These are phyloP conservation scores for Leishmania martiniquensis DNA, from an alignment of 208 protist genomes.

Conservation along the genomic window DNA sequence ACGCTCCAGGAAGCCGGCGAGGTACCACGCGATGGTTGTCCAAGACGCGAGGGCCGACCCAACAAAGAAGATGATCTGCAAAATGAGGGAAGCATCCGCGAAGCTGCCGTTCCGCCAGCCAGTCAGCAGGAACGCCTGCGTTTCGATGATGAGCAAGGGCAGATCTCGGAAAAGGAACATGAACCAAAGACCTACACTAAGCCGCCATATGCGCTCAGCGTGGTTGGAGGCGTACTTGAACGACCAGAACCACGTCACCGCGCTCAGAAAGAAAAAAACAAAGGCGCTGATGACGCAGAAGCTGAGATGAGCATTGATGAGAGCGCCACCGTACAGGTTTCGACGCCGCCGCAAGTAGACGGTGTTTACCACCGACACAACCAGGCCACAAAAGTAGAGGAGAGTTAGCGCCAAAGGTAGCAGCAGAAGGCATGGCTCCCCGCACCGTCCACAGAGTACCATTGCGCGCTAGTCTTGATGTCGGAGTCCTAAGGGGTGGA, in stretches of 20 bases:
- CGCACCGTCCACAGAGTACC: too few species aligned
- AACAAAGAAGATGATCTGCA: constrained; percentile 55
- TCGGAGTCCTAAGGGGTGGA: too few species aligned
- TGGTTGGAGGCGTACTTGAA: constrained; percentile 51
- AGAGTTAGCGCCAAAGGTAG: constrained; percentile 48
- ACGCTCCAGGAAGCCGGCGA: constrained; percentile 46
- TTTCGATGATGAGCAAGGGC: constrained; percentile 55
- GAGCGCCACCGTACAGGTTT: constrained; percentile 22
- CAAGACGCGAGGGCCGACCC: constrained; percentile 43
- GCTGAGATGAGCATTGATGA: constrained; percentile 49
- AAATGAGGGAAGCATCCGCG: constrained; percentile 48
- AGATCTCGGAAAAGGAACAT: constrained; percentile 61
- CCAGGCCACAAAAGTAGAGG: constrained; percentile 40
- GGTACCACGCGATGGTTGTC: constrained; percentile 50
- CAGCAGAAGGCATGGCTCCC: too few species aligned
- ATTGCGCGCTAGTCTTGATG: too few species aligned
- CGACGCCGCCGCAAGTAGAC: constrained; percentile 46
- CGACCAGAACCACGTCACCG: constrained; percentile 61
- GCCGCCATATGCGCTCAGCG: constrained; percentile 37
- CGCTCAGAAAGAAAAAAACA: constrained; percentile 51
- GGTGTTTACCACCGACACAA: constrained; percentile 51
- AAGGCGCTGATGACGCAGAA: constrained; percentile 57
- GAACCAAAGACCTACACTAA: constrained; percentile 43
- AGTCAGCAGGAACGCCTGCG: constrained; percentile 31
- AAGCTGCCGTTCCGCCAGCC: constrained; percentile 40